Evolutionary conservation across 345 rosid genomes (phyloP), one percentile per base, ranked within the genome.

Genomic region (Populus euphratica): DNA sequence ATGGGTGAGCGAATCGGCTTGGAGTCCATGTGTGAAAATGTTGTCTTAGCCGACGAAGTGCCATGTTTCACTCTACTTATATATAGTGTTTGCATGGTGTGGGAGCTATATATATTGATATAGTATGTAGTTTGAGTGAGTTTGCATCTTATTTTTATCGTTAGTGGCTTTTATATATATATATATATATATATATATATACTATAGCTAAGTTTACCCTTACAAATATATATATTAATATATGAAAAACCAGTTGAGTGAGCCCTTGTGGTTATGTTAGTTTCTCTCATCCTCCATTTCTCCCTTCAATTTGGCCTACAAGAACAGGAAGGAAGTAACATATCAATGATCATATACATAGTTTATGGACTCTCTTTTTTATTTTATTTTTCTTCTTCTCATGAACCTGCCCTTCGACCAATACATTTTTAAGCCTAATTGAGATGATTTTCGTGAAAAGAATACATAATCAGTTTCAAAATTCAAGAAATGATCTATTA

Each of bases 1-100:
- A 78, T 18, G 86, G 85, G n/a, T 85, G 74, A 85, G 54, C 63
- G 62, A 35, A 3, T 50, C 50, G 23, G 73, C 5, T 43, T 23
- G 62, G 49, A 50, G 8, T 29, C 20, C 8, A 17, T 54, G 20
- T n/a, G 56, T 4, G 88, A 6, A 44, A 6, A 20, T 27, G 0
- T 41, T 31, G 3, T 18, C 13, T 59, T 59, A n/a, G 63, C 9
- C 29, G 4, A 59, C 11, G 5, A 33, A 33, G 29, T 1, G 64
- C 23, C 29, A 59, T 59, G 64, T 59, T 59, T 23, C 64, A 9
- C 64, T 3, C 2, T 23, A 23, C 64, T 12, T 52, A 52, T 52
- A 18, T 20, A 20, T 20, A 20, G 59, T 59, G 29, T 23, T n/a
- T 59, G 64, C 29, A 59, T 59, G 64, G 64, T 9, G 27, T 59